Evolutionary conservation across 495 filamentous ascomycete species (phyloP).

Genomic region (Podospora conica): DNA sequence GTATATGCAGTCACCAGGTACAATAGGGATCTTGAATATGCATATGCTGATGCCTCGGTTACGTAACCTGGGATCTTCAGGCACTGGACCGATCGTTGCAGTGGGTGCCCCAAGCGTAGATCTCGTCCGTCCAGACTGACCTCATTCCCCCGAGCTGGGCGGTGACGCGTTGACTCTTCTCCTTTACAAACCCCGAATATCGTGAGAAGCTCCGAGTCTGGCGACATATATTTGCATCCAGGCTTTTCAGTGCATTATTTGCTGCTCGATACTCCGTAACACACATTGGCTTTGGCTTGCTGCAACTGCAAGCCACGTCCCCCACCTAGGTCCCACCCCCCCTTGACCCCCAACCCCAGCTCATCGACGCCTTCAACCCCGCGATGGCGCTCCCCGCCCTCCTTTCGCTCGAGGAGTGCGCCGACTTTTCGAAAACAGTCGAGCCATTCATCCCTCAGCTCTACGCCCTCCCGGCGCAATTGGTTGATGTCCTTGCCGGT

Average conservation of each 20-base stretch:
- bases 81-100: neutral
- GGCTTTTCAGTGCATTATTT: neutral
- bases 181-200: neutral
- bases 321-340: neutral
- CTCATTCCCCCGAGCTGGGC: neutral
- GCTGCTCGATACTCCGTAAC: neutral
- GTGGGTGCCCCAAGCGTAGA: neutral
- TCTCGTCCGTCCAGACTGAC: neutral
- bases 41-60: neutral
- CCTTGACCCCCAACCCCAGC: neutral
- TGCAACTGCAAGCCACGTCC: neutral
- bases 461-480: conserved; percentile 57
- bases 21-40: too few relatives aligned
- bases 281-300: neutral
- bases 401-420: conserved; percentile 61
- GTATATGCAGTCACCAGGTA: neutral
- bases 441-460: conserved; percentile 73
- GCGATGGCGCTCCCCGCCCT: conserved; percentile 66
- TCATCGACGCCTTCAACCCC: neutral
- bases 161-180: neutral
- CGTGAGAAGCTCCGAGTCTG: neutral
- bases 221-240: neutral
- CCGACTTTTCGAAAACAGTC: conserved; percentile 66
- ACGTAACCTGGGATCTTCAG: neutral
- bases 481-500: conserved; percentile 52